phyloP scores from a whole-genome alignment of 768 basidiomycete species.

The Saitozyma podzolica region DNA sequence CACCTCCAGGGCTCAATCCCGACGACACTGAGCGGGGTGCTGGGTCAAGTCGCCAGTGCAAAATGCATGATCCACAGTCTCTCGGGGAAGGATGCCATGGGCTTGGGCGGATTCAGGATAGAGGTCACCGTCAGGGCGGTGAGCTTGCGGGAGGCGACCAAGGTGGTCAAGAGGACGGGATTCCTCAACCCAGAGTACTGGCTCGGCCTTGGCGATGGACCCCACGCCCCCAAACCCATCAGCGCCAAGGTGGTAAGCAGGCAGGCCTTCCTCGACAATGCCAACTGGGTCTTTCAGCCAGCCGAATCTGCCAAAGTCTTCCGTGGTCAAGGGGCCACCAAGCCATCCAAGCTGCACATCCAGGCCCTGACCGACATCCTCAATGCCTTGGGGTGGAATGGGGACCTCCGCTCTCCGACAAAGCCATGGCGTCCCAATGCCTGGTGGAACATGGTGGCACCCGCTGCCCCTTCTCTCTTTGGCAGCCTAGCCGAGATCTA shows the following conservation, averaged over 20 bases:
- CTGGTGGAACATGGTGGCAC: neutral
- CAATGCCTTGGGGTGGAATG: constrained; percentile 27
- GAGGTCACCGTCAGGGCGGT: constrained; percentile 25
- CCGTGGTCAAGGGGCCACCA: neutral
- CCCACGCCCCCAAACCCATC: neutral
- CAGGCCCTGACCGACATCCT: constrained; percentile 19
- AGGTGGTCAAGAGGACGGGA: constrained; percentile 8
- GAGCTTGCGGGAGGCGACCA: constrained; percentile 11
- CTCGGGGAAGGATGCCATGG: neutral
- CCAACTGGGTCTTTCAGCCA: constrained; percentile 26
- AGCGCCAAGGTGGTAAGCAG: neutral
- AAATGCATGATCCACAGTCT: constrained; percentile 23
- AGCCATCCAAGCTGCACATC: constrained; percentile 9
- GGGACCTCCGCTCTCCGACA: neutral
- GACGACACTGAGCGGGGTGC: neutral
- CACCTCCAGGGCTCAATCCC: constrained; percentile 2
- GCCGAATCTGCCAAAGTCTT: constrained; percentile 14
- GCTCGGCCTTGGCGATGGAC: constrained; percentile 3
- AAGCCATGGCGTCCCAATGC: neutral
- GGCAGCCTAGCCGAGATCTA: neutral
- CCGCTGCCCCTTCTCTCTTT: neutral
- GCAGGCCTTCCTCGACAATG: constrained; percentile 19
- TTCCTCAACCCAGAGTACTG: constrained; percentile 22
- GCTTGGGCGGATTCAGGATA: constrained; percentile 26
- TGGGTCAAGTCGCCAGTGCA: neutral